These are phyloP conservation scores for Penicillium paneum DNA, from an alignment of 2,329 filamentous ascomycete genomes.

Conservation along the genomic window DNA sequence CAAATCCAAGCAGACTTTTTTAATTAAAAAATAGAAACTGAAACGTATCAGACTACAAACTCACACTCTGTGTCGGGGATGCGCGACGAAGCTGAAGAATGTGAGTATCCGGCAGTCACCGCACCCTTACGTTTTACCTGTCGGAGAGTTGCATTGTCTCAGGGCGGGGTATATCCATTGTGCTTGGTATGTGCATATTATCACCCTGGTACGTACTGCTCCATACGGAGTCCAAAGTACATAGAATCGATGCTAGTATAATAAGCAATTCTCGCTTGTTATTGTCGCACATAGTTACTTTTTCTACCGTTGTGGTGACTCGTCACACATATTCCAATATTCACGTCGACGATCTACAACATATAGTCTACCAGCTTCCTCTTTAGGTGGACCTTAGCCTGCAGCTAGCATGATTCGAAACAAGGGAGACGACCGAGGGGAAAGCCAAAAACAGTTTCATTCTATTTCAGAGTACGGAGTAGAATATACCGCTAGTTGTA, in stretches of 20 bases:
- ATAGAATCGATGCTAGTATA: neutral
- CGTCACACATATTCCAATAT: neutral
- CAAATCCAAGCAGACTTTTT: neutral
- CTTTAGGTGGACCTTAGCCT: slow-evolving; percentile 2
- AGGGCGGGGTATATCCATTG: slow-evolving; percentile 3
- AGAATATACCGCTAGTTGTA: neutral
- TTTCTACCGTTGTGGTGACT: neutral
- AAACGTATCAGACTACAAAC: neutral
- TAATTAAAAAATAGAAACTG: neutral
- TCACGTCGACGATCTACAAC: neutral
- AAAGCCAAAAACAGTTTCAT: neutral
- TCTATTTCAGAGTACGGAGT: neutral
- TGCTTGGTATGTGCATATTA: slow-evolving; percentile 6
- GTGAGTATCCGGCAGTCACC: slow-evolving; percentile 6
- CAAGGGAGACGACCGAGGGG: neutral
- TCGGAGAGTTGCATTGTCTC: slow-evolving; percentile 5
- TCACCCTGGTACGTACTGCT: neutral
- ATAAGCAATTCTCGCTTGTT: neutral
- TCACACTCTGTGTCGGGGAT: slow-evolving; percentile 6
- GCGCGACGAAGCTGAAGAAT: slow-evolving; percentile 5
- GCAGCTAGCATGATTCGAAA: slow-evolving; percentile 4
- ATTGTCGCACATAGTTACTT: neutral
- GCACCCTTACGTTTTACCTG: slow-evolving; percentile 1
- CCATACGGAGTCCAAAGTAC: neutral
- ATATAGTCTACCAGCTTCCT: slow-evolving; percentile 1